Evolutionary conservation across 306 rosid species (phyloP).

Genomic region (Trichosanthes truncata): DNA sequence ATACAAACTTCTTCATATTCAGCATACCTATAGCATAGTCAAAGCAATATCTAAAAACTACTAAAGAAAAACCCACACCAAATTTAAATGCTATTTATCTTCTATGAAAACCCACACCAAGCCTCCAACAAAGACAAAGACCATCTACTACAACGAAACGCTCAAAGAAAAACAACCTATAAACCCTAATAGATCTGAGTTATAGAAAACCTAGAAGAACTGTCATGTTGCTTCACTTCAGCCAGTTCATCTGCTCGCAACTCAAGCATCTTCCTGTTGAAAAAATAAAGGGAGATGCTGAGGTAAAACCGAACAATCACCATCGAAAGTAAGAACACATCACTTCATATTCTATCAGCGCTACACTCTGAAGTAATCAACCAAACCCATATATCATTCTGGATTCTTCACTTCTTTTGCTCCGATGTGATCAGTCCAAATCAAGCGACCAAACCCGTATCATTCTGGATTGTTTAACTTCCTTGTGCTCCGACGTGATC

Average conservation of each 20-base stretch:
- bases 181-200: not conserved
- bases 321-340: not conserved
- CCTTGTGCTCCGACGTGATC: not conserved
- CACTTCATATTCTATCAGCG: not conserved
- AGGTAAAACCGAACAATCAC: conserved; percentile 24
- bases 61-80: not conserved
- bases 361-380: not conserved
- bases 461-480: not conserved
- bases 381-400: not conserved
- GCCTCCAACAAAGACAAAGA: not conserved
- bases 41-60: not conserved
- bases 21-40: not conserved
- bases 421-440: not conserved
- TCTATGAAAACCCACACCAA: not conserved
- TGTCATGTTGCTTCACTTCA: conserved; percentile 4
- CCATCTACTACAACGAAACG: not conserved
- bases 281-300: conserved; percentile 66
- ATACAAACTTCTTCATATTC: not conserved
- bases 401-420: not conserved
- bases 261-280: conserved; percentile 51
- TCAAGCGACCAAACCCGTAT: not conserved
- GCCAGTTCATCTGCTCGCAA: conserved; percentile 15
- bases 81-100: not conserved
- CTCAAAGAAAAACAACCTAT: not conserved
- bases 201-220: not conserved